These are phyloP conservation scores for Mucor piriformis DNA, from an alignment of 371 early-diverging fungal species.

Conservation along the genomic window DNA sequence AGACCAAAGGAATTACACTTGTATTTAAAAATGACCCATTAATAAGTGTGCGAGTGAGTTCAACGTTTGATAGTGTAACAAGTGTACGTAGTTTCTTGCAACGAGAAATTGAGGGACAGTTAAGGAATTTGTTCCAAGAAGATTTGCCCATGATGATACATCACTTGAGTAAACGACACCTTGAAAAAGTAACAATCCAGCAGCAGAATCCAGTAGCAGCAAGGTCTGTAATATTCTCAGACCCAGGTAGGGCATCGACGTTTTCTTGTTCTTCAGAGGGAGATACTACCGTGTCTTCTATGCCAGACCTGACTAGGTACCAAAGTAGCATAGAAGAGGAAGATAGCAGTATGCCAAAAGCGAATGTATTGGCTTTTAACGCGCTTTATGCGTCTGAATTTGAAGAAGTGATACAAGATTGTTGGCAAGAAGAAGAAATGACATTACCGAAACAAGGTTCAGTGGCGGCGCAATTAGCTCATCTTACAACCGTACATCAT, in stretches of 20 bases:
- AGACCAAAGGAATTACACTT: constrained; percentile 90
- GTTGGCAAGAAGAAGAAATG: constrained; percentile 50
- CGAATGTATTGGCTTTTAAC: constrained; percentile 25
- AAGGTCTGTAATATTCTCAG: constrained; percentile 19
- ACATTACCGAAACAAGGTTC: constrained; percentile 73
- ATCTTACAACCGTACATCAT: constrained; percentile 80
- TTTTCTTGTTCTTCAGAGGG: too few species aligned
- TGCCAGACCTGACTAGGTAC: constrained; percentile 21
- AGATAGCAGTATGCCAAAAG: too few species aligned
- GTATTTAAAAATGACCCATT: constrained; percentile 97
- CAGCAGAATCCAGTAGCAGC: neutral
- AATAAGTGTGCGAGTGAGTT: constrained; percentile 87
- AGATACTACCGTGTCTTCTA: too few species aligned
- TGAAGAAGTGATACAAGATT: too few species aligned
- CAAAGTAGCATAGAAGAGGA: too few species aligned
- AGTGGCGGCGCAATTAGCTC: constrained; percentile 88
- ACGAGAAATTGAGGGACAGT: constrained; percentile 87
- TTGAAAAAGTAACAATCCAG: constrained; percentile 19
- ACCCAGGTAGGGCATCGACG: too few species aligned
- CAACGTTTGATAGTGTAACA: constrained; percentile 92
- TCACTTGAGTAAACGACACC: constrained; percentile 62
- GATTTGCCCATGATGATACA: constrained; percentile 94
- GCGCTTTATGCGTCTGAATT: constrained; percentile 20
- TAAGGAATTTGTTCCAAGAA: constrained; percentile 89
- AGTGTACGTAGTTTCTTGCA: constrained; percentile 87